Percentiles rank a stretch among this genome's conserved stretches.
Conservation (phyloP, 805 yeast genomes). For the Kazachstania martiniae region DNA sequence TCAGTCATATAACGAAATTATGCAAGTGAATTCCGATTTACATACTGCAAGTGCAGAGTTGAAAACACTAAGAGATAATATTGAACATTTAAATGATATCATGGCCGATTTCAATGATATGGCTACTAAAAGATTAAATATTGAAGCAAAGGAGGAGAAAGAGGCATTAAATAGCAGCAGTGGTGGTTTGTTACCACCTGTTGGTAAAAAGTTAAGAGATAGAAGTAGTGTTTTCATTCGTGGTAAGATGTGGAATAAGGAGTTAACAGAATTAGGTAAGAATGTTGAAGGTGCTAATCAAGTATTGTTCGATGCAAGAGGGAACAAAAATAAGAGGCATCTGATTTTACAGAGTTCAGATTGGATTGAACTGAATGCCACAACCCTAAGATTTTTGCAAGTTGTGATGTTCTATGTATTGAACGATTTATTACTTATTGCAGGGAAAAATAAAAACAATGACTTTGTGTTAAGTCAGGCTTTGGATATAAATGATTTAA, state of each 20-base stretch:
- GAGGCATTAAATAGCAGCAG: not conserved
- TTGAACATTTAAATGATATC: conserved; percentile 50
- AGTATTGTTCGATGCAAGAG: conserved; percentile 3
- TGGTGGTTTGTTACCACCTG: conserved; percentile 16
- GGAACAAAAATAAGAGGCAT: conserved; percentile 57
- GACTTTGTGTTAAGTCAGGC: conserved; percentile 62
- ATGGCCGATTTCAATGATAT: conserved; percentile 48
- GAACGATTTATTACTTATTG: conserved; percentile 68
- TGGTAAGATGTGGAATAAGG: conserved; percentile 74
- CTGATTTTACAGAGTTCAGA: conserved; percentile 67
- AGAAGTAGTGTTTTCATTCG: conserved; percentile 61
- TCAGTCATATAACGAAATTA: conserved; percentile 51
- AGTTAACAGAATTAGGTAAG: conserved; percentile 56
- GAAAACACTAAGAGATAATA: conserved; percentile 46
- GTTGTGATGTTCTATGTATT: conserved; percentile 67
- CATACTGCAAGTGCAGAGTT: conserved; percentile 55
- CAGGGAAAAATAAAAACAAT: conserved; percentile 43
- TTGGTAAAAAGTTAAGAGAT: conserved; percentile 30
- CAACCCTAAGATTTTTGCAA: conserved; percentile 71
- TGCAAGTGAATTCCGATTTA: conserved; percentile 50
- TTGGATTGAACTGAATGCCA: conserved; percentile 80
- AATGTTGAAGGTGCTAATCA: conserved; percentile 77
- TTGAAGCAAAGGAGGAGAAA: conserved; percentile 10
- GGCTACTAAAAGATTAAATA: conserved; percentile 47
- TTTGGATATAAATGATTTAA: conserved; percentile 61